These are phyloP conservation scores for Rhizoclosmatium sp. DNA, from an alignment of 192 early-diverging fungal species.

Conservation along the genomic window DNA sequence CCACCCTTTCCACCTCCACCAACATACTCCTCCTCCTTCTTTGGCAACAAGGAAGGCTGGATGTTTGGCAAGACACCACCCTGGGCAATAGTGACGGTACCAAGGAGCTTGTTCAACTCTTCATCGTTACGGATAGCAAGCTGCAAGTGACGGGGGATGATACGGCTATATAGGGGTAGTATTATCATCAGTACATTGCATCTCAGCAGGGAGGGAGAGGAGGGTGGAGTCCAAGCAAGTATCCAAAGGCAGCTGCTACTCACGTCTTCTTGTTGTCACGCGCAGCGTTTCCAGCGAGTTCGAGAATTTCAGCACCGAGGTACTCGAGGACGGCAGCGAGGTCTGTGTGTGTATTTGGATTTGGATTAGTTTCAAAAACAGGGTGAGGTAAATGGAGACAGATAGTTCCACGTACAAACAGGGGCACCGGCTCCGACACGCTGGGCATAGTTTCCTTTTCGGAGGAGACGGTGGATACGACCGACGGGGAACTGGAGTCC, in stretches of 20 bases:
- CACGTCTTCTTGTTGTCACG: conserved; percentile 87
- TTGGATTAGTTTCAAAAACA: no score
- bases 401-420: conserved; percentile 72
- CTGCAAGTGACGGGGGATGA: conserved; percentile 94
- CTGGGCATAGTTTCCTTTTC: no score
- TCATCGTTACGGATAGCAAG: conserved; percentile 85
- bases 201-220: no score
- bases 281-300: conserved; percentile 94
- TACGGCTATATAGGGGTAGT: conserved; percentile 56
- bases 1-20: neutral
- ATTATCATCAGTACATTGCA: no score
- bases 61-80: no score
- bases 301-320: conserved; percentile 55
- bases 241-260: neutral
- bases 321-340: conserved; percentile 49
- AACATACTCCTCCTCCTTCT: neutral
- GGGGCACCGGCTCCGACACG: conserved; percentile 57
- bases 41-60: neutral
- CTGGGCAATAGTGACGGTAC: neutral
- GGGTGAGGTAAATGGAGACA: neutral
- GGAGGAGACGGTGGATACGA: no score
- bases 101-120: conserved; percentile 92
- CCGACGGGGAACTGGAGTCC: conserved; percentile 90
- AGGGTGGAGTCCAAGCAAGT: no score
- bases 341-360: conserved; percentile 39